Evolutionary conservation across 805 yeast species (phyloP).

Genomic region (Teunomyces stri): DNA sequence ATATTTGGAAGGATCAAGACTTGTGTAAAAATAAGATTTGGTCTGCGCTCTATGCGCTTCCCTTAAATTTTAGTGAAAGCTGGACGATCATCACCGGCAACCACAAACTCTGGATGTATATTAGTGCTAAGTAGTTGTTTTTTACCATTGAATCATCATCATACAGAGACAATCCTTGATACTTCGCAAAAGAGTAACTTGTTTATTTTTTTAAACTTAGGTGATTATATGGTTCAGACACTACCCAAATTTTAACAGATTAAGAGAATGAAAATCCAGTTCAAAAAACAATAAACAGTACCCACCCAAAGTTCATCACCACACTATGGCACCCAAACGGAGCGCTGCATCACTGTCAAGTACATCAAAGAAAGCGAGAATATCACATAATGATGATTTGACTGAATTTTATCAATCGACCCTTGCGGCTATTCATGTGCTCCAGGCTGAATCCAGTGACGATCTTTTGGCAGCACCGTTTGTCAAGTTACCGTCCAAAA

Average conservation of each 20-base stretch:
- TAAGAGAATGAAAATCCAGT: neutral
- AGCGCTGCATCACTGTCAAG: neutral
- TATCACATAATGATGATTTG: constrained; percentile 18
- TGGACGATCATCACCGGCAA: constrained; percentile 54
- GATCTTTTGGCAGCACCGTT: constrained; percentile 27
- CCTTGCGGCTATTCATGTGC: constrained; percentile 27
- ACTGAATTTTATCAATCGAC: constrained; percentile 30
- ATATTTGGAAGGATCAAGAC: constrained; percentile 48
- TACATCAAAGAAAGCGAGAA: constrained; percentile 2
- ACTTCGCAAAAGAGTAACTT: no score
- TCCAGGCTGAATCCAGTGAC: constrained; percentile 29
- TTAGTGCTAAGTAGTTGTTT: constrained; percentile 9
- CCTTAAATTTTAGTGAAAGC: constrained; percentile 33
- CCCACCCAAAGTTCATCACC: neutral
- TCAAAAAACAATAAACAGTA: neutral
- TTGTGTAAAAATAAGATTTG: constrained; percentile 50
- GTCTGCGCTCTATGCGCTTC: no score
- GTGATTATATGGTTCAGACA: no score
- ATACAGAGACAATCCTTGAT: no score
- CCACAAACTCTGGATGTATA: constrained; percentile 43
- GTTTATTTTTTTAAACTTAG: no score
- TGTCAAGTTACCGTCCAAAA: constrained; percentile 33
- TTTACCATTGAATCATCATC: no score
- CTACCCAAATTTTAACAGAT: no score
- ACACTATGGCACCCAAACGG: neutral